A percentile compares a stretch with the other conserved stretches of the same genome.
Evolutionary conservation across 2,329 filamentous ascomycete species (phyloP).

Genomic region (Dothistroma septosporum): DNA sequence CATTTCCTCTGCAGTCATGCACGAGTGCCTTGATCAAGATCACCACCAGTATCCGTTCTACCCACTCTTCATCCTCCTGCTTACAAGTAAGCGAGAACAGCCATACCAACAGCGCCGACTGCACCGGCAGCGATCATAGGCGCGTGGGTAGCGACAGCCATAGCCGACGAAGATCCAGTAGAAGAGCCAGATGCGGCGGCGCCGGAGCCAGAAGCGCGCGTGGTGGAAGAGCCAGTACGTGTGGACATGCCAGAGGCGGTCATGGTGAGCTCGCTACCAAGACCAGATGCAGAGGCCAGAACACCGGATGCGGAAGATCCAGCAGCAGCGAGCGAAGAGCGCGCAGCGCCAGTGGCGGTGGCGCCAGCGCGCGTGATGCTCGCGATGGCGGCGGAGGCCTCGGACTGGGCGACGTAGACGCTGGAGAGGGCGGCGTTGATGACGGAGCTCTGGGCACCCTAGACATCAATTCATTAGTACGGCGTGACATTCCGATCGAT

Average conservation of each 20-base stretch:
- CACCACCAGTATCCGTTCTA: slow-evolving; percentile 1
- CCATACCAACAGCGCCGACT: slow-evolving; percentile 20
- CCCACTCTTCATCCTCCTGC: not conserved
- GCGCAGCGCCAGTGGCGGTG: slow-evolving; percentile 16
- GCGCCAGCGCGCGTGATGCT: slow-evolving; percentile 6
- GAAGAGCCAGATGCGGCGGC: not conserved
- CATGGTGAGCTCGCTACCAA: not conserved
- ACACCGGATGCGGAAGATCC: slow-evolving; percentile 9
- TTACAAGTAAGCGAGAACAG: slow-evolving; percentile 5
- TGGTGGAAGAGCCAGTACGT: not conserved
- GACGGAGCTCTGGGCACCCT: slow-evolving; percentile 14
- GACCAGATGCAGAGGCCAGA: slow-evolving; percentile 5
- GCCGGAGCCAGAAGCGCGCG: not conserved
- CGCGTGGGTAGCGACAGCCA: slow-evolving; percentile 13
- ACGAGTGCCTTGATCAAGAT: not conserved
- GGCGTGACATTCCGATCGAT: not conserved
- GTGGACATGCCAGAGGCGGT: not conserved
- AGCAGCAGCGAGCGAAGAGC: slow-evolving; percentile 7
- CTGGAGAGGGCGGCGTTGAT: slow-evolving; percentile 14
- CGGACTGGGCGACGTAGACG: slow-evolving; percentile 15
- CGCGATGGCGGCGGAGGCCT: slow-evolving; percentile 11
- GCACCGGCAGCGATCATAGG: slow-evolving; percentile 20
- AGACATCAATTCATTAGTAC: not conserved
- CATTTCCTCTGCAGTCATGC: not conserved
- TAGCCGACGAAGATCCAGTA: slow-evolving; percentile 9